A percentile compares a stretch with the other conserved stretches of the same genome.
Conservation (phyloP, 176 grass and related monocot genomes). For the Aegilops umbellulata region DNA sequence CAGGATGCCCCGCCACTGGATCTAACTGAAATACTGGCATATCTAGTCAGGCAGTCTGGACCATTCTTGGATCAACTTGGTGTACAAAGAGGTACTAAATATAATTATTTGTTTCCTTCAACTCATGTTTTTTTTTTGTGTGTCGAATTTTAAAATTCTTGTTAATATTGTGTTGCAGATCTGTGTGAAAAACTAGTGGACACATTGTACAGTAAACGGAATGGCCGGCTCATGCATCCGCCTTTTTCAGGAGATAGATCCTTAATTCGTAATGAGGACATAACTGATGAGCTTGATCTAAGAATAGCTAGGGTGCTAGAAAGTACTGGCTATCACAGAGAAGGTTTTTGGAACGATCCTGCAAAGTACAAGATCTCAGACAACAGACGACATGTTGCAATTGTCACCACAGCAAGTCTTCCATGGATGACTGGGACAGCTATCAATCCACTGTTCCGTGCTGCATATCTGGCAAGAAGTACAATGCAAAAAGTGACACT, state of each 20-base stretch:
- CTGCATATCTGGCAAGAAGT: slow-evolving; percentile 85
- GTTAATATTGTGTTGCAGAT: slow-evolving; percentile 48
- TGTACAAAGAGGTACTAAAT: slow-evolving; percentile 56
- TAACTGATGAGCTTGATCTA: slow-evolving; percentile 65
- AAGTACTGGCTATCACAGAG: slow-evolving; percentile 65
- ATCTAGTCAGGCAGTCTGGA: slow-evolving; percentile 74
- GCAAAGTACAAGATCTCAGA: slow-evolving; percentile 47
- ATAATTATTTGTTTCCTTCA: neutral
- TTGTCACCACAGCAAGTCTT: slow-evolving; percentile 92
- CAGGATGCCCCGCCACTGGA: slow-evolving; percentile 67
- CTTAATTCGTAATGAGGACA: slow-evolving; percentile 49
- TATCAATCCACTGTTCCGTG: slow-evolving; percentile 90
- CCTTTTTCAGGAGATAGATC: slow-evolving; percentile 49
- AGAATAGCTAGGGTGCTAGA: slow-evolving; percentile 83
- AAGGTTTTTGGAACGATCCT: slow-evolving; percentile 52
- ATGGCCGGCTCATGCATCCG: slow-evolving; percentile 44
- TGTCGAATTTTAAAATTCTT: neutral
- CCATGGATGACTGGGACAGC: slow-evolving; percentile 99
- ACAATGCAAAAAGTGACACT: slow-evolving; percentile 79
- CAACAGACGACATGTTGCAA: slow-evolving; percentile 74
- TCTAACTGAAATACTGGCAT: slow-evolving; percentile 72
- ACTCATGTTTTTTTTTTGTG: neutral
- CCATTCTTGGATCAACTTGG: slow-evolving; percentile 89
- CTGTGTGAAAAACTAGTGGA: slow-evolving; percentile 68
- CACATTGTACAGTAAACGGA: slow-evolving; percentile 52